phyloP scores from a whole-genome alignment of 2,329 filamentous ascomycete genomes.

The Scortechinia acanthostroma region DNA sequence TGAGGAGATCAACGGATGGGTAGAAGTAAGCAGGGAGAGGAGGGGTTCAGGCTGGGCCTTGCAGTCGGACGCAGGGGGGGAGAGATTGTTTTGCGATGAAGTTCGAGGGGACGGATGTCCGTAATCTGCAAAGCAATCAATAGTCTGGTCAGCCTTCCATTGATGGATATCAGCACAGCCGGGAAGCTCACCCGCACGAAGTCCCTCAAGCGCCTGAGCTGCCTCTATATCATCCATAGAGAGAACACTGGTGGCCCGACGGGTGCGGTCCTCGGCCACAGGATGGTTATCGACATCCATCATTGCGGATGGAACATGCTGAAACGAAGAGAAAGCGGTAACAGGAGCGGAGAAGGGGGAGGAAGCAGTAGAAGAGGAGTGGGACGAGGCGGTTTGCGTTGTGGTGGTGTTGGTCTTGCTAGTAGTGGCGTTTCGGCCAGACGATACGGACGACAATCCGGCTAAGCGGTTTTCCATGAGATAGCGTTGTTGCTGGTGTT shows the following conservation, averaged over 20 bases:
- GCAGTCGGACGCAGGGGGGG: conserved; percentile 12
- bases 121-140: neutral
- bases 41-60: conserved; percentile 43
- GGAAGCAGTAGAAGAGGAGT: too few relatives aligned
- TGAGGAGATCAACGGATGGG: conserved; percentile 53
- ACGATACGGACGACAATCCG: too few relatives aligned
- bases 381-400: too few relatives aligned
- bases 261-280: neutral
- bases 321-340: too few relatives aligned
- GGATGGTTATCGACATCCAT: neutral
- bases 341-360: too few relatives aligned
- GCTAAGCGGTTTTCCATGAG: too few relatives aligned
- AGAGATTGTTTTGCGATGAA: conserved; percentile 18
- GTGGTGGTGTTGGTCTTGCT: too few relatives aligned
- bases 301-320: neutral
- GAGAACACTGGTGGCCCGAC: neutral
- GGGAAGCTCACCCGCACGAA: conserved; percentile 30
- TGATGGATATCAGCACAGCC: neutral
- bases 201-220: conserved; percentile 34
- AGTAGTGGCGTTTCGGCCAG: too few relatives aligned
- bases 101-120: neutral
- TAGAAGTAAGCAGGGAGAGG: conserved; percentile 51
- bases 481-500: too few relatives aligned
- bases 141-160: too few relatives aligned
- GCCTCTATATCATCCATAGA: conserved; percentile 11